Evolutionary conservation across 805 yeast species (phyloP), one percentile per base, ranked within the genome.

Genomic region (Candida sithepensis): DNA sequence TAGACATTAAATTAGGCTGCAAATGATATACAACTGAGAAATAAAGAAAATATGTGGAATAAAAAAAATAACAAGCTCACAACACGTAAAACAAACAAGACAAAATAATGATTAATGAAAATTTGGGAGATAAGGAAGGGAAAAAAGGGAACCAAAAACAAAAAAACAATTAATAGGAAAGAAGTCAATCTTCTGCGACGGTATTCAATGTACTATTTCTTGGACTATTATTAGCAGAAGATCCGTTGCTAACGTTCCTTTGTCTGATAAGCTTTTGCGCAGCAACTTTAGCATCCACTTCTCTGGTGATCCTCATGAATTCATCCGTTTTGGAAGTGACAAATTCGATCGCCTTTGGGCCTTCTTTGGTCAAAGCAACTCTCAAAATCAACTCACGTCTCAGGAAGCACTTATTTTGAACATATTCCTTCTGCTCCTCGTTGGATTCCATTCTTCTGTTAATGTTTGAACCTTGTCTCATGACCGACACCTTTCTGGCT

Each of bases 281-380:
- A 38, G 41, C 49, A 36, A 48, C 37, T 33, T 42, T 46, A 24
- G 46, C 48, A 22, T 50, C 37, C 41, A 48, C 19, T 3, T 45
- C 50, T 24, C 23, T 10, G 4, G 42, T 44, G 18, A 43, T 21
- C 16, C 37, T 26, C 8, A 44, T 49, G 43, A 48, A 51, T 38
- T 55, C 53, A 7, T 41, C 46, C 5, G 41, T 42, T 30, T 41
- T 50, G 1, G 14, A 10, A 16, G n/a, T 33, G 23, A 55, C 50
- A 43, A 45, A 55, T 8, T 46, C 53, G 19, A 55, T 34, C 12
- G 52, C 33, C 3, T 33, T 40, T 12, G 13, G 16, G 4, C 54
- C 53, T 16, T 48, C 53, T 18, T 49, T 53, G 2, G 59, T 57
- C n/a, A 55, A 38, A 14, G 53, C 48, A 23, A 51, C 53, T 21